A percentile compares a stretch with the other conserved stretches of the same genome.
Conservation (phyloP, 2,329 filamentous ascomycete genomes). For the Neobulgaria alba region DNA sequence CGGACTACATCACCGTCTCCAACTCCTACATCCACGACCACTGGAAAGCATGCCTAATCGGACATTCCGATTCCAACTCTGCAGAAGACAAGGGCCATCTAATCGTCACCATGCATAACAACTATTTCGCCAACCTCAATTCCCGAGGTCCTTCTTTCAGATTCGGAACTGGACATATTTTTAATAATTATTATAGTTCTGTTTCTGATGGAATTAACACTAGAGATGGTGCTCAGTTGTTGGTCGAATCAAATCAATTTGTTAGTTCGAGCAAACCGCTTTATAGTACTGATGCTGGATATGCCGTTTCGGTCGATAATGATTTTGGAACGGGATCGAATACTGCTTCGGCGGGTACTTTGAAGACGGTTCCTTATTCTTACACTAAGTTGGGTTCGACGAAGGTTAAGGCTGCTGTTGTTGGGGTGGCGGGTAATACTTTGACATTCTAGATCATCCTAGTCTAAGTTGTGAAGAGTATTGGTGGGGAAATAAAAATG, state of each 20-base stretch:
- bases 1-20: slow-evolving; percentile 50
- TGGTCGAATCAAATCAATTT: slow-evolving; percentile 47
- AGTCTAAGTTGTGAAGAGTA: no score
- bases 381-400: slow-evolving; percentile 44
- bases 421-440: no score
- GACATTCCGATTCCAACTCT: slow-evolving; percentile 50
- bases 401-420: slow-evolving; percentile 35
- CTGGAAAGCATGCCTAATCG: slow-evolving; percentile 53
- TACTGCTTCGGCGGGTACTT: slow-evolving; percentile 41
- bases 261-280: slow-evolving; percentile 34
- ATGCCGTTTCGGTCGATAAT: slow-evolving; percentile 36
- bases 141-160: no score
- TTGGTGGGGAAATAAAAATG: no score
- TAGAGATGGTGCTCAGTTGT: slow-evolving; percentile 44
- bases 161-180: no score
- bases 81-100: slow-evolving; percentile 53
- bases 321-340: slow-evolving; percentile 40
- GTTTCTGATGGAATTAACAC: slow-evolving; percentile 46
- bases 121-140: no score
- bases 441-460: no score
- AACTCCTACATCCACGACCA: slow-evolving; percentile 47
- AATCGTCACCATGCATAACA: slow-evolving; percentile 52
- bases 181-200: slow-evolving; percentile 42
- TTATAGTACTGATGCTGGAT: slow-evolving; percentile 38
- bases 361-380: slow-evolving; percentile 43